Percentiles rank a stretch among this genome's conserved stretches.
Conservation (phyloP, 2,329 filamentous ascomycete genomes). For the Fusarium nematophilum region DNA sequence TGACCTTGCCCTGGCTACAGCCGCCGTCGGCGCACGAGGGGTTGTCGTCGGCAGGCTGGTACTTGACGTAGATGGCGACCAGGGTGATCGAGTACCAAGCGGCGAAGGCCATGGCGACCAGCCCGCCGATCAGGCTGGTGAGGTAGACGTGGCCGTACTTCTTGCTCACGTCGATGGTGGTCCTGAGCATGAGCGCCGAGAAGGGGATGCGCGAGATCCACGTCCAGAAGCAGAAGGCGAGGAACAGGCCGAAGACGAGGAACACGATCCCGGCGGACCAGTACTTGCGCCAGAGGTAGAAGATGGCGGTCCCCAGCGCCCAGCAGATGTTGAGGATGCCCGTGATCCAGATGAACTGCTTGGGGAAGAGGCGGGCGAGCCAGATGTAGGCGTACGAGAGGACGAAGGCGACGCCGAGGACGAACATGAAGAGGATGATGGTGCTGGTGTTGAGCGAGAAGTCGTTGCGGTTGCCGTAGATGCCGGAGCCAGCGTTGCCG, state of each 20-base stretch:
- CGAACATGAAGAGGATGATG: slow-evolving; percentile 84
- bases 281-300: slow-evolving; percentile 81
- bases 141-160: slow-evolving; percentile 87
- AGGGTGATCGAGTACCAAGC: slow-evolving; percentile 90
- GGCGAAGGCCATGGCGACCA: slow-evolving; percentile 79
- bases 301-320: slow-evolving; percentile 86
- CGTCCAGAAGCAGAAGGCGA: slow-evolving; percentile 83
- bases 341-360: slow-evolving; percentile 92
- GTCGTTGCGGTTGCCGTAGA: slow-evolving; percentile 75
- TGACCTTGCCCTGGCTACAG: slow-evolving; percentile 82
- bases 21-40: slow-evolving; percentile 66
- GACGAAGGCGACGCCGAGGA: slow-evolving; percentile 77
- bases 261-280: slow-evolving; percentile 91
- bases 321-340: slow-evolving; percentile 88
- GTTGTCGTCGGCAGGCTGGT: slow-evolving; percentile 71
- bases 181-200: slow-evolving; percentile 88
- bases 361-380: slow-evolving; percentile 80
- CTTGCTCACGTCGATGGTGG: slow-evolving; percentile 85
- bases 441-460: slow-evolving; percentile 84
- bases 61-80: slow-evolving; percentile 87
- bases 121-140: slow-evolving; percentile 84
- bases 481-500: slow-evolving; percentile 74
- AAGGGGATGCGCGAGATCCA: slow-evolving; percentile 95
- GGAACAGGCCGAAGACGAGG: slow-evolving; percentile 79
- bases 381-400: slow-evolving; percentile 83